A percentile compares a stretch with the other conserved stretches of the same genome.
phyloP scores from a whole-genome alignment of 208 protist species.

The Herpetomonas samuelpessoai region DNA sequence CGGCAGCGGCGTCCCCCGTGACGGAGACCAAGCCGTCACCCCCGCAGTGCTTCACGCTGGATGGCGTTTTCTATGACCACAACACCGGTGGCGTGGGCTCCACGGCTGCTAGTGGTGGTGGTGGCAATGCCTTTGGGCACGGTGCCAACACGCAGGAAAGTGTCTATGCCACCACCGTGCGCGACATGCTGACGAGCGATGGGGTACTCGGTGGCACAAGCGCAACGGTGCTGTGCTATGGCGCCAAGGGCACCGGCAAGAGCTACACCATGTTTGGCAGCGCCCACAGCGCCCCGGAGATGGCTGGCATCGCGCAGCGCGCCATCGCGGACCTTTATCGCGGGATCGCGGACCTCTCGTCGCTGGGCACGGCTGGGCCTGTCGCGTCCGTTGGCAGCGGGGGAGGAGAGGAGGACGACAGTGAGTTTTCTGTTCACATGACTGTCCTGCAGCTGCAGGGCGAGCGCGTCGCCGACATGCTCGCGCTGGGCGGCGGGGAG shows the following conservation, averaged over 20 bases:
- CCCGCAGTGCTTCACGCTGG: conserved; percentile 56
- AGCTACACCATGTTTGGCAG: conserved; percentile 74
- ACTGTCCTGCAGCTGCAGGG: background rate
- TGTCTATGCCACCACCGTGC: conserved; percentile 33
- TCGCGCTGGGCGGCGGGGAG: background rate
- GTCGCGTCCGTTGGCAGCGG: background rate
- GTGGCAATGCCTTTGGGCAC: background rate
- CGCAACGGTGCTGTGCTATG: conserved; percentile 76
- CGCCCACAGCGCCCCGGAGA: too few species aligned
- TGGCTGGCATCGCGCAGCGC: background rate
- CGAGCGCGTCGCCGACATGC: background rate
- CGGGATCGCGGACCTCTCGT: background rate
- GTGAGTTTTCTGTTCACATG: background rate
- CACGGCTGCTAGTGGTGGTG: background rate
- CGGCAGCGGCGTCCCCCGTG: background rate
- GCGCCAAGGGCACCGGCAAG: conserved; percentile 75
- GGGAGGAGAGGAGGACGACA: too few species aligned
- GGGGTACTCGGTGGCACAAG: conserved; percentile 31
- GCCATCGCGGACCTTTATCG: background rate
- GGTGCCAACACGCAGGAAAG: conserved; percentile 41
- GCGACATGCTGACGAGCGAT: conserved; percentile 26
- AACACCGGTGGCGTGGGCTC: conserved; percentile 5
- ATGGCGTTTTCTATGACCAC: conserved; percentile 48
- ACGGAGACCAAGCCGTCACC: background rate
- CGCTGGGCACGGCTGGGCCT: too few species aligned